These are phyloP conservation scores for Manihot esculenta DNA, from an alignment of 441 rosid species.

Conservation along the genomic window DNA sequence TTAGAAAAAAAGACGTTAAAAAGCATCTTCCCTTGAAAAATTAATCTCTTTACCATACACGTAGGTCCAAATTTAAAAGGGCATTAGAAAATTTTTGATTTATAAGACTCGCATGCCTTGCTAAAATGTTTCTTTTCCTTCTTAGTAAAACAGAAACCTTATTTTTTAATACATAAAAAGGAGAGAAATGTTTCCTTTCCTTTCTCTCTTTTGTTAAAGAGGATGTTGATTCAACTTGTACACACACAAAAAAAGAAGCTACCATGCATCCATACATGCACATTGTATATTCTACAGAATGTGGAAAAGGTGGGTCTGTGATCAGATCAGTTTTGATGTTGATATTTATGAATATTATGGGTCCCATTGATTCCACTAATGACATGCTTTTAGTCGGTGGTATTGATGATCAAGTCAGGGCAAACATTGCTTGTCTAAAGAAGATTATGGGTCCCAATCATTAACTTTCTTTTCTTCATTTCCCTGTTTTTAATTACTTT, in stretches of 20 bases:
- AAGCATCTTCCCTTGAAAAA: slow-evolving; percentile 38
- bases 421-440: slow-evolving; percentile 32
- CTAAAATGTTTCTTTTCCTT: slow-evolving; percentile 11
- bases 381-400: slow-evolving; percentile 44
- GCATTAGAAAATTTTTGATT: no score
- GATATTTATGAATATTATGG: slow-evolving; percentile 33
- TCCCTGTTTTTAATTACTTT: no score
- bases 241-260: slow-evolving; percentile 33
- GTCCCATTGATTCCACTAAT: slow-evolving; percentile 48
- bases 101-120: slow-evolving; percentile 31
- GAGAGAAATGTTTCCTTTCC: slow-evolving; percentile 46
- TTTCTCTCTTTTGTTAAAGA: slow-evolving; percentile 32
- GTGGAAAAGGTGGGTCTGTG: slow-evolving; percentile 18
- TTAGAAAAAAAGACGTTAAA: slow-evolving; percentile 30
- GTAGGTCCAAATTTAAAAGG: slow-evolving; percentile 36
- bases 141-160: slow-evolving; percentile 30
- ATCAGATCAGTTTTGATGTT: slow-evolving; percentile 23
- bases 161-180: slow-evolving; percentile 58
- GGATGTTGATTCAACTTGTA: slow-evolving; percentile 36
- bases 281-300: slow-evolving; percentile 34
- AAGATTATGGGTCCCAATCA: slow-evolving; percentile 25
- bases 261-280: slow-evolving; percentile 21
- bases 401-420: slow-evolving; percentile 31
- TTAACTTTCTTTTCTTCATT: not conserved
- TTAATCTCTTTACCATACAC: slow-evolving; percentile 22